Conservation (phyloP, 2,329 filamentous ascomycete genomes). For the Dactylellina cionopaga region DNA sequence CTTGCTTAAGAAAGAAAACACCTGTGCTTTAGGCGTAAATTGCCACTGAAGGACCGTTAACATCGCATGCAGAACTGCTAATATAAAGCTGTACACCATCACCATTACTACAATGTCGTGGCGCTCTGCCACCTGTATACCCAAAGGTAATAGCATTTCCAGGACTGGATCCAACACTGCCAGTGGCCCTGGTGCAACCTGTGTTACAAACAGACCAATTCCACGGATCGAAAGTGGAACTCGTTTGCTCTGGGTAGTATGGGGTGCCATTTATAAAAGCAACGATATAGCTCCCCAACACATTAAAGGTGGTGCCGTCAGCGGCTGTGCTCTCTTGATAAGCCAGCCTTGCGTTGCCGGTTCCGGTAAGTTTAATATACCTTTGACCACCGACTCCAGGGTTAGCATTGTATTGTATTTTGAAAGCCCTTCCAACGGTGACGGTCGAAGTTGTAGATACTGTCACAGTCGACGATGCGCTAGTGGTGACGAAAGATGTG, state of each 20-base stretch:
- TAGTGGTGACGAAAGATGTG: conserved; percentile 4
- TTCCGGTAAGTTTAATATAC: not conserved
- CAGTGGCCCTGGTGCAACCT: not conserved
- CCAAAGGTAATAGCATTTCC: not conserved
- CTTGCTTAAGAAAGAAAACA: too few species aligned
- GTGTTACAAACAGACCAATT: conserved; percentile 7
- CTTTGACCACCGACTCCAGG: not conserved
- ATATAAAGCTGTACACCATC: too few species aligned
- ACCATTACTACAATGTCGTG: too few species aligned
- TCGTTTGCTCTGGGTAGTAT: conserved; percentile 3
- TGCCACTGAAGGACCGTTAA: too few species aligned
- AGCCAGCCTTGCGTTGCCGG: not conserved
- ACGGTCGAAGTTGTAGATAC: conserved; percentile 22
- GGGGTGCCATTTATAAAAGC: not conserved
- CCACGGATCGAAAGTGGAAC: not conserved
- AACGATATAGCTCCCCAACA: not conserved
- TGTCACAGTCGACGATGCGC: not conserved
- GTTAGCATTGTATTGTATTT: conserved; percentile 1
- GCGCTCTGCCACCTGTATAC: too few species aligned
- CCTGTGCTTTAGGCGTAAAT: too few species aligned
- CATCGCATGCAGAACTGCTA: too few species aligned
- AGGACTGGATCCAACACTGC: not conserved
- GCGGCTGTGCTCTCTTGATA: not conserved
- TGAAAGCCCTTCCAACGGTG: conserved; percentile 19
- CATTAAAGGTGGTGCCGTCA: not conserved